Conservation (phyloP, 352 stramenopile genomes). For the Paralagenidium karlingii region DNA sequence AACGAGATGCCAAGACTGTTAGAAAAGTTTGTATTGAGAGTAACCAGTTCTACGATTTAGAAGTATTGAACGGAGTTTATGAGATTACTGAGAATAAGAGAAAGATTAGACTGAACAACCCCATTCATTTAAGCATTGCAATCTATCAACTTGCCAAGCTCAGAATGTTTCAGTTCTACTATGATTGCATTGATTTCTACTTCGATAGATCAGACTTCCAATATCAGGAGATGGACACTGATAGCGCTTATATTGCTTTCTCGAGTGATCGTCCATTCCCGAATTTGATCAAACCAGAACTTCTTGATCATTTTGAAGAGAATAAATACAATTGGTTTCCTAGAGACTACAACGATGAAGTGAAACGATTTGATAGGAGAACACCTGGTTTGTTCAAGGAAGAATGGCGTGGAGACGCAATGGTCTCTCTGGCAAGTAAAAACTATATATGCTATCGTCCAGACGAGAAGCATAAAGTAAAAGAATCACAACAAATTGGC, state of each 20-base stretch:
- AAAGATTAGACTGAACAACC: constrained; percentile 5
- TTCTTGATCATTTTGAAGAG: constrained; percentile 6
- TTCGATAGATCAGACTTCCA: constrained; percentile 8
- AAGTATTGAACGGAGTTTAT: constrained; percentile 4
- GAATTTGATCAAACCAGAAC: constrained; percentile 9
- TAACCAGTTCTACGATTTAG: constrained; percentile 3
- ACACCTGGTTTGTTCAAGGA: constrained; percentile 12
- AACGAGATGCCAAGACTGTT: constrained; percentile 16
- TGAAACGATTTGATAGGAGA: constrained; percentile 1
- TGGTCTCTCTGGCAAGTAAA: constrained; percentile 7
- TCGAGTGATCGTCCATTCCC: constrained; percentile 6
- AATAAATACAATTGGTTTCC: constrained; percentile 10
- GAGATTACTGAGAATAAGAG: constrained; percentile 7
- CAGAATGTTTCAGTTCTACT: constrained; percentile 12
- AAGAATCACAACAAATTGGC: constrained; percentile 6
- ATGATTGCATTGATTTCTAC: constrained; percentile 10
- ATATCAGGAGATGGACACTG: constrained; percentile 10
- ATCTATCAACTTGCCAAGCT: constrained; percentile 12
- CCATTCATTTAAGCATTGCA: constrained; percentile 9
- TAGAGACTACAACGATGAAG: constrained; percentile 2
- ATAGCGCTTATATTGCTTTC: constrained; percentile 10
- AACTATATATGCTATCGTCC: constrained; percentile 15
- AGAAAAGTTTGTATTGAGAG: constrained; percentile 9
- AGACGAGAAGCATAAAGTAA: constrained; percentile 7
- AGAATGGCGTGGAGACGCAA: constrained; percentile 10